phyloP scores from a whole-genome alignment of 1,139 yeast species.

The Hyphopichia pseudoburtonii region DNA sequence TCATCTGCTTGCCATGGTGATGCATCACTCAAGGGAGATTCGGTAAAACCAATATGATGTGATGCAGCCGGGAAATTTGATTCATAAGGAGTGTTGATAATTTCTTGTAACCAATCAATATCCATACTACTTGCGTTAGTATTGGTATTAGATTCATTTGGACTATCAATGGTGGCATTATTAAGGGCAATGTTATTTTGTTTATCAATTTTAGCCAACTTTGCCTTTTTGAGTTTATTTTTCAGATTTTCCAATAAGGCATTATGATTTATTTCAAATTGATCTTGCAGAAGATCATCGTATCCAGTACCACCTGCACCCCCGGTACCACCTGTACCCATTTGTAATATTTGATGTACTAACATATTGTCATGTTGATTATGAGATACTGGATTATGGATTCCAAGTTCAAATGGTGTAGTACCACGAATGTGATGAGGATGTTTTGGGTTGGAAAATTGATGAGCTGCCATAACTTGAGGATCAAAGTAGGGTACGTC shows the following conservation, averaged over 20 bases:
- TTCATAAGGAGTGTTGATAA: slow-evolving; percentile 63
- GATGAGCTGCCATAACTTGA: slow-evolving; percentile 22
- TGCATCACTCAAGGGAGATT: slow-evolving; percentile 24
- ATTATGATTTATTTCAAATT: slow-evolving; percentile 5
- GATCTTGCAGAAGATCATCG: slow-evolving; percentile 6
- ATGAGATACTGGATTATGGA: slow-evolving; percentile 20
- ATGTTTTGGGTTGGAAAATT: slow-evolving; percentile 34
- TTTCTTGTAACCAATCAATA: slow-evolving; percentile 65
- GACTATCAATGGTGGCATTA: no score
- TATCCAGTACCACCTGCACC: slow-evolving; percentile 17
- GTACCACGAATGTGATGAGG: slow-evolving; percentile 39
- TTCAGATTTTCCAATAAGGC: slow-evolving; percentile 2
- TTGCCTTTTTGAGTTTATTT: no score
- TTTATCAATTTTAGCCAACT: neutral
- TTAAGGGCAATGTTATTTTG: no score
- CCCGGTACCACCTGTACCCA: slow-evolving; percentile 25
- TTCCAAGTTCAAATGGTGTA: slow-evolving; percentile 39
- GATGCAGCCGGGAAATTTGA: slow-evolving; percentile 45
- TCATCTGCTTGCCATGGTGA: slow-evolving; percentile 19
- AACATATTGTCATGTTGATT: slow-evolving; percentile 26
- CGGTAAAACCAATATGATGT: slow-evolving; percentile 60
- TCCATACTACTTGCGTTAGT: neutral
- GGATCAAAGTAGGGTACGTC: slow-evolving; percentile 7
- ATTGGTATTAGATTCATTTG: neutral
- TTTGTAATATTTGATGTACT: slow-evolving; percentile 22